Evolutionary conservation across 139 green algal species (phyloP), one percentile per base, ranked within the genome.

Genomic region (Dunaliella primolecta): DNA sequence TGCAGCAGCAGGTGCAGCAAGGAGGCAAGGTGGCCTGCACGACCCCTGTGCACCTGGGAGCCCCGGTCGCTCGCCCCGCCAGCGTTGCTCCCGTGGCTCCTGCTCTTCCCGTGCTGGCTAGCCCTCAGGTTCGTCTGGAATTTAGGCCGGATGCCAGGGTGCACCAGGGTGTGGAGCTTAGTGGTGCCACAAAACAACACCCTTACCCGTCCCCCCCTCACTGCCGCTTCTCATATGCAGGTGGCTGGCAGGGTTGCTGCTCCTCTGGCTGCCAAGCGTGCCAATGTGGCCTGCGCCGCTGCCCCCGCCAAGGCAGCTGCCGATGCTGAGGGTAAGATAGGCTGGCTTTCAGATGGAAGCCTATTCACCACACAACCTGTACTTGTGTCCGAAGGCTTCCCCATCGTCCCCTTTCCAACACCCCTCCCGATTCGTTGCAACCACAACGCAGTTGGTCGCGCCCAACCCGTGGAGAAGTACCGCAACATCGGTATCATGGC

Each of bases 401-500:
- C n/a, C n/a, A n/a, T n/a, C n/a, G n/a, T n/a, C n/a, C n/a, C n/a
- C n/a, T n/a, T n/a, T n/a, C n/a, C n/a, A n/a, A n/a, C n/a, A n/a
- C n/a, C n/a, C n/a, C n/a, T n/a, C n/a, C n/a, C n/a, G n/a, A n/a
- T n/a, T n/a, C n/a, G n/a, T n/a, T n/a, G n/a, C n/a, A n/a, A n/a
- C n/a, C n/a, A n/a, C n/a, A n/a, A n/a, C n/a, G n/a, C n/a, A n/a
- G n/a, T n/a, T 64, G 46, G 7, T 7, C 46, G 46, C 15, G 46
- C 46, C 15, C 7, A 64, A 7, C 46, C 46, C 15, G 46, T 64
- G 46, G 46, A 15, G 29, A 95, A 92, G 81, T 99, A 99, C 93
- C 93, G 97, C 76, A 99, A 99, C 92, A 99, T 99, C 84, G 97
- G 97, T 91, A 99, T 99, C 91, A 99, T 98, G 95, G 97, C 97